Evolutionary conservation across 2,329 filamentous ascomycete species (phyloP).

Genomic region (Colletotrichum nymphaeae): DNA sequence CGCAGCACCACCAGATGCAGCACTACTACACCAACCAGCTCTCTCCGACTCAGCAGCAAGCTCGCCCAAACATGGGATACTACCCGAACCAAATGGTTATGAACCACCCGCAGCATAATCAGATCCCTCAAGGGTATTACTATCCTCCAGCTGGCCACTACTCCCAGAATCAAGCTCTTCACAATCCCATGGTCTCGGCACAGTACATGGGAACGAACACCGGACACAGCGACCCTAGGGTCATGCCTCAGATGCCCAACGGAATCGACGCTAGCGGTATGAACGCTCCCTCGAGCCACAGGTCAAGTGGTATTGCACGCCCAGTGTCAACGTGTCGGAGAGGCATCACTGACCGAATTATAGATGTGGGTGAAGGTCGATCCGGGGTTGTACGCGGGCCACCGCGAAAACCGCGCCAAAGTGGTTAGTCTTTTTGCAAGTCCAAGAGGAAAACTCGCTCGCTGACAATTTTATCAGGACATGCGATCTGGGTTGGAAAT

Average conservation of each 20-base stretch:
- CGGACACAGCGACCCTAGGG: constrained; percentile 42
- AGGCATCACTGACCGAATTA: not conserved
- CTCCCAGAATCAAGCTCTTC: constrained; percentile 45
- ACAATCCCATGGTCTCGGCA: constrained; percentile 46
- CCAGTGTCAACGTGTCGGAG: not conserved
- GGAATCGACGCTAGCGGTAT: constrained; percentile 29
- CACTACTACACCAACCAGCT: constrained; percentile 57
- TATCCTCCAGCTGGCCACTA: constrained; percentile 55
- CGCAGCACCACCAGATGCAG: constrained; percentile 55
- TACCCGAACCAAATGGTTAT: constrained; percentile 57
- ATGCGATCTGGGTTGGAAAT: constrained; percentile 97
- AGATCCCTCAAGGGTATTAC: constrained; percentile 53
- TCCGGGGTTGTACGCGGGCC: constrained; percentile 63
- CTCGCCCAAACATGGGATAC: constrained; percentile 52
- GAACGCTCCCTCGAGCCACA: not conserved
- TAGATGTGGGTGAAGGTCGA: constrained; percentile 41
- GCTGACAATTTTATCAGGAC: constrained; percentile 63
- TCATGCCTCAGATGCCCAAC: constrained; percentile 35
- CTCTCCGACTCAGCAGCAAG: constrained; percentile 49
- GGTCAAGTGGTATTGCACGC: not conserved
- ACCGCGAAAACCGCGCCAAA: constrained; percentile 69
- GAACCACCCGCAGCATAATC: constrained; percentile 50
- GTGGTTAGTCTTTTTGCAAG: constrained; percentile 55
- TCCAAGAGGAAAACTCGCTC: constrained; percentile 17
- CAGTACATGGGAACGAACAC: constrained; percentile 47